Evolutionary conservation across 1,284 basidiomycete genomes (phyloP).

Genomic region (Coniophora puteana): DNA sequence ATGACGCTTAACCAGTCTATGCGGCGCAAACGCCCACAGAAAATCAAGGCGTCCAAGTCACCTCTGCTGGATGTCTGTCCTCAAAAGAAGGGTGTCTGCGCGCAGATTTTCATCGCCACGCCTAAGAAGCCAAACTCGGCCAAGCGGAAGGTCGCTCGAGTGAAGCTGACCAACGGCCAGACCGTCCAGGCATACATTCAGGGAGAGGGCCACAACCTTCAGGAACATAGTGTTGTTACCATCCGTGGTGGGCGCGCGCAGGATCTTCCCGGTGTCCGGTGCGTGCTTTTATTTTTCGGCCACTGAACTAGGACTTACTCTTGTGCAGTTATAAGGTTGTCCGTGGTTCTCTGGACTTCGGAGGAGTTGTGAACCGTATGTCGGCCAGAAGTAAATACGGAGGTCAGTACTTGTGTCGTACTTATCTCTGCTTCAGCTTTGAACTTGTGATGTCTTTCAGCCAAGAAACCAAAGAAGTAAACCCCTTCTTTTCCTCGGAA

Average conservation of each 20-base stretch:
- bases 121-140: slow-evolving; percentile 99
- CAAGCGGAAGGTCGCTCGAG: slow-evolving; percentile 93
- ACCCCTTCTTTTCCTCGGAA: background rate
- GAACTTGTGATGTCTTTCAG: slow-evolving; percentile 38
- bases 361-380: slow-evolving; percentile 84
- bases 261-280: slow-evolving; percentile 97
- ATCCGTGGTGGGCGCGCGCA: slow-evolving; percentile 94
- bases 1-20: slow-evolving; percentile 85
- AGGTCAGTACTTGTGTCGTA: slow-evolving; percentile 54
- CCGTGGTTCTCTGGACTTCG: slow-evolving; percentile 89
- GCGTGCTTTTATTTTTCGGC: slow-evolving; percentile 26
- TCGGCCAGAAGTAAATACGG: slow-evolving; percentile 91
- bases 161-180: slow-evolving; percentile 91
- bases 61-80: slow-evolving; percentile 77
- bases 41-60: slow-evolving; percentile 54
- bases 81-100: slow-evolving; percentile 89
- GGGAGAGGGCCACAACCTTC: slow-evolving; percentile 97
- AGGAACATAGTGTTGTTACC: slow-evolving; percentile 96
- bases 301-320: slow-evolving; percentile 3
- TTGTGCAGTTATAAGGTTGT: slow-evolving; percentile 86
- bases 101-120: slow-evolving; percentile 79
- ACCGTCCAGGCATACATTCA: slow-evolving; percentile 93
- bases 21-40: slow-evolving; percentile 52
- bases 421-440: slow-evolving; percentile 5
- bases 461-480: slow-evolving; percentile 83